Conservation (phyloP, 1,284 basidiomycete genomes). For the Pseudozyma hubeiensis region DNA sequence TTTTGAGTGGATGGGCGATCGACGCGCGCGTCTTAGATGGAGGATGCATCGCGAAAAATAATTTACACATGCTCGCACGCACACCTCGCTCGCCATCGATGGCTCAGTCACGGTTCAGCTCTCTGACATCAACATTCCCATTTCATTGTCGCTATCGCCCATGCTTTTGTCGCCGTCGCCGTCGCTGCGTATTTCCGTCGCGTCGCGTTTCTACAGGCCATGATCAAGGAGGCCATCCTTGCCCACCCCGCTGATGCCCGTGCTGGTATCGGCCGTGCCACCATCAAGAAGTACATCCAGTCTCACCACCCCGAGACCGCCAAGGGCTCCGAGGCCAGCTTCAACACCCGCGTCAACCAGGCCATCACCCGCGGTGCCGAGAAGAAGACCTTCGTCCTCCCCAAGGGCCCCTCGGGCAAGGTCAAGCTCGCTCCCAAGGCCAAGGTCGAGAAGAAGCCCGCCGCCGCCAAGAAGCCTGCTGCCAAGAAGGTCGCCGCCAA, state of each 20-base stretch:
- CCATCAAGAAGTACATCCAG: slow-evolving; percentile 85
- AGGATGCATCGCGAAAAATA: slow-evolving; percentile 14
- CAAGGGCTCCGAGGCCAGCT: slow-evolving; percentile 72
- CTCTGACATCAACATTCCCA: slow-evolving; percentile 11
- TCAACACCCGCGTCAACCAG: slow-evolving; percentile 82
- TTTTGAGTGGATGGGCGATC: slow-evolving; percentile 31
- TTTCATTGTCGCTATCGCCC: background rate
- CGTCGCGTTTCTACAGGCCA: slow-evolving; percentile 51
- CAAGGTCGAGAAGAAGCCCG: slow-evolving; percentile 71
- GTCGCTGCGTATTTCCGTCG: slow-evolving; percentile 17
- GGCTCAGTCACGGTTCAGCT: slow-evolving; percentile 12
- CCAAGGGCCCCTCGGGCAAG: slow-evolving; percentile 83
- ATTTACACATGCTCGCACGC: slow-evolving; percentile 11
- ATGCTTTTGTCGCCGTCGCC: slow-evolving; percentile 3
- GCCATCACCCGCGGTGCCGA: slow-evolving; percentile 84
- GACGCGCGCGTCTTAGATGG: slow-evolving; percentile 24
- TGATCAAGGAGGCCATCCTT: slow-evolving; percentile 79
- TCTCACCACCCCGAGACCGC: slow-evolving; percentile 55
- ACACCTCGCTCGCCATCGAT: slow-evolving; percentile 3
- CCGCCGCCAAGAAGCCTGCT: slow-evolving; percentile 69
- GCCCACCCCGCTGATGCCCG: slow-evolving; percentile 82
- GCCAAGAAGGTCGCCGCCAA: slow-evolving; percentile 71
- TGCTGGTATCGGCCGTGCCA: slow-evolving; percentile 85
- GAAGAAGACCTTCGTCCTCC: slow-evolving; percentile 82
- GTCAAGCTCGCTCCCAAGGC: slow-evolving; percentile 79